Conservation (phyloP, 2,329 filamentous ascomycete species). For the Sclerotinia borealis region DNA sequence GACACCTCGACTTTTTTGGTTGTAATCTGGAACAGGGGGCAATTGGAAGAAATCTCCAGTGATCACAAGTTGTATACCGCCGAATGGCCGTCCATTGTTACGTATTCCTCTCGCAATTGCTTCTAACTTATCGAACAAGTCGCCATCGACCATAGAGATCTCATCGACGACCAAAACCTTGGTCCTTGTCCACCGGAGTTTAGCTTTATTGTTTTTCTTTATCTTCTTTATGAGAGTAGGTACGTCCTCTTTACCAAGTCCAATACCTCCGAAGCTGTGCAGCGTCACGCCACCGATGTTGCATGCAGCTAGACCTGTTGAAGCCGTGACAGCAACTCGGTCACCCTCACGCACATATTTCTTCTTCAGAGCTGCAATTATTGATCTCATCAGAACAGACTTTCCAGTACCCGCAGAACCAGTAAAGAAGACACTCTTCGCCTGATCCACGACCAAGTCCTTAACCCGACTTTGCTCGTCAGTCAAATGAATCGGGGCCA, state of each 20-base stretch:
- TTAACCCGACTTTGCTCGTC: conserved; percentile 81
- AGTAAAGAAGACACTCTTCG: conserved; percentile 94
- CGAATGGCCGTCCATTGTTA: conserved; percentile 89
- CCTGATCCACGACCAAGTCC: conserved; percentile 71
- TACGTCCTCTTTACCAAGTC: conserved; percentile 83
- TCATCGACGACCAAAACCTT: conserved; percentile 90
- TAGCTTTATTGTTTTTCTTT: conserved; percentile 79
- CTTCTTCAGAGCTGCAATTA: conserved; percentile 72
- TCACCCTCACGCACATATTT: conserved; percentile 75
- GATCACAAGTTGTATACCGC: conserved; percentile 90
- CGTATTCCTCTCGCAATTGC: conserved; percentile 77
- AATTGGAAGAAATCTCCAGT: conserved; percentile 98
- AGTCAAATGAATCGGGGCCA: conserved; percentile 50
- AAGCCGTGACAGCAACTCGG: conserved; percentile 86
- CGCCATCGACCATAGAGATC: conserved; percentile 96
- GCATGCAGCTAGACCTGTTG: conserved; percentile 90
- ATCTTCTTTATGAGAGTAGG: conserved; percentile 84
- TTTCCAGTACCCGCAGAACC: conserved; percentile 96
- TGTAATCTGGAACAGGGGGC: conserved; percentile 78
- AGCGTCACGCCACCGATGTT: conserved; percentile 95
- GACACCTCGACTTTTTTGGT: conserved; percentile 50
- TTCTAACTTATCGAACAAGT: conserved; percentile 93
- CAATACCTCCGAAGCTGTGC: conserved; percentile 94
- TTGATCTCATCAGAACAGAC: conserved; percentile 88
- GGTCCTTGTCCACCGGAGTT: conserved; percentile 79